Conservation (phyloP, 1,139 yeast genomes). For the Wickerhamomyces sp. region DNA sequence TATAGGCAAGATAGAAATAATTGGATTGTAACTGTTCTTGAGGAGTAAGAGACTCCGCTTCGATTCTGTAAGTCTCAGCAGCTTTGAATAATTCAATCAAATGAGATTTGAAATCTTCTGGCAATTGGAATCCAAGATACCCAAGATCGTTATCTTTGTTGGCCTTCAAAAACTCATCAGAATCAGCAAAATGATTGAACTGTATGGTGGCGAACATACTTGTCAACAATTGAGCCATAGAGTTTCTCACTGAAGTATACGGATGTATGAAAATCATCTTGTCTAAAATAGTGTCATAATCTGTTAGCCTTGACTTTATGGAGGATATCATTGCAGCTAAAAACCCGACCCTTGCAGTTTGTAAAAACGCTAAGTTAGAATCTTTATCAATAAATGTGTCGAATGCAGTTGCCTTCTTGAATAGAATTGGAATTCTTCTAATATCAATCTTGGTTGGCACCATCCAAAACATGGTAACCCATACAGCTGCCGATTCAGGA, state of each 20-base stretch:
- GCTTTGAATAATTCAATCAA: slow-evolving; percentile 37
- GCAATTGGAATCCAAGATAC: slow-evolving; percentile 25
- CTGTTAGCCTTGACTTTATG: slow-evolving; percentile 54
- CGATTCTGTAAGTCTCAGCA: slow-evolving; percentile 41
- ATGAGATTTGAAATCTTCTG: slow-evolving; percentile 25
- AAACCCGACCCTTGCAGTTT: slow-evolving; percentile 59
- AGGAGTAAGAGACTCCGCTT: slow-evolving; percentile 27
- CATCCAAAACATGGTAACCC: slow-evolving; percentile 81
- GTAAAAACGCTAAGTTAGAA: slow-evolving; percentile 63
- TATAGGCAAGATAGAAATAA: slow-evolving; percentile 34
- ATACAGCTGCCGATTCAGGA: slow-evolving; percentile 71
- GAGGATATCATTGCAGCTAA: slow-evolving; percentile 52
- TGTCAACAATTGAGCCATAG: slow-evolving; percentile 62
- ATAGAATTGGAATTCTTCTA: slow-evolving; percentile 59
- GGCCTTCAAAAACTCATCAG: slow-evolving; percentile 38
- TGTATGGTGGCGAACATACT: slow-evolving; percentile 51
- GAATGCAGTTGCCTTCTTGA: slow-evolving; percentile 36
- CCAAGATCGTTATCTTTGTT: slow-evolving; percentile 36
- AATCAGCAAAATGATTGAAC: slow-evolving; percentile 43
- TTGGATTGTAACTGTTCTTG: slow-evolving; percentile 32
- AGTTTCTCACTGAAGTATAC: slow-evolving; percentile 72
- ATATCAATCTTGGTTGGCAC: slow-evolving; percentile 60
- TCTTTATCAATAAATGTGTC: slow-evolving; percentile 45
- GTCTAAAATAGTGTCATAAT: slow-evolving; percentile 43
- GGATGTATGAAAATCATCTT: slow-evolving; percentile 52